Conservation (phyloP, 345 rosid species). For the Linum lewisii region DNA sequence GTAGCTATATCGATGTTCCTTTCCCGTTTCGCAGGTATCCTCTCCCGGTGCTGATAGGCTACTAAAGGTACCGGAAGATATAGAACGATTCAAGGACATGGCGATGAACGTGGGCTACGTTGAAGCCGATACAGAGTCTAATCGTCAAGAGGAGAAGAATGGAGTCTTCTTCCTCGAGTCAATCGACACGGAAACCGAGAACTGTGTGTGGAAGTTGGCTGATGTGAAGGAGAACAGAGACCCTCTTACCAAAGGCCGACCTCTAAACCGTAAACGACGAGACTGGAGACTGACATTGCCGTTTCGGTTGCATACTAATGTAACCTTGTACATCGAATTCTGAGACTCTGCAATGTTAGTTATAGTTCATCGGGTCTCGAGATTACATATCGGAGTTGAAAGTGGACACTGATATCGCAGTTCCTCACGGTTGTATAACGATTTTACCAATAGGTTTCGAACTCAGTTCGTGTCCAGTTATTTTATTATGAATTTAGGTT, state of each 20-base stretch:
- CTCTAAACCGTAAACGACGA: conserved; percentile 59
- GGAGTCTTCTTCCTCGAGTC: conserved; percentile 59
- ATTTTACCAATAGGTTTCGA: too few species aligned
- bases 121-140: conserved; percentile 29
- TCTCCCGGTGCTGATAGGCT: conserved; percentile 88
- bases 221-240: conserved; percentile 78
- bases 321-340: conserved; percentile 49
- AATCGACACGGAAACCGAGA: conserved; percentile 42
- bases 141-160: conserved; percentile 25
- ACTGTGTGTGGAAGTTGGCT: conserved; percentile 76
- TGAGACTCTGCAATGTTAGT: conserved; percentile 8
- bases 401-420: too few species aligned
- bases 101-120: conserved; percentile 57
- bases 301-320: conserved; percentile 39
- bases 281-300: conserved; percentile 66
- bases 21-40: conserved; percentile 50
- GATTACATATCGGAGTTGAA: too few species aligned
- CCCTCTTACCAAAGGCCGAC: conserved; percentile 69
- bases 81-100: conserved; percentile 55
- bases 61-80: conserved; percentile 65
- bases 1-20: too few species aligned
- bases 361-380: too few species aligned
- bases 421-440: too few species aligned
- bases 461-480: too few species aligned
- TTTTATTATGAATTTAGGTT: too few species aligned